Conservation (phyloP, 2,329 filamentous ascomycete genomes). For the Exophiala dermatitidis region DNA sequence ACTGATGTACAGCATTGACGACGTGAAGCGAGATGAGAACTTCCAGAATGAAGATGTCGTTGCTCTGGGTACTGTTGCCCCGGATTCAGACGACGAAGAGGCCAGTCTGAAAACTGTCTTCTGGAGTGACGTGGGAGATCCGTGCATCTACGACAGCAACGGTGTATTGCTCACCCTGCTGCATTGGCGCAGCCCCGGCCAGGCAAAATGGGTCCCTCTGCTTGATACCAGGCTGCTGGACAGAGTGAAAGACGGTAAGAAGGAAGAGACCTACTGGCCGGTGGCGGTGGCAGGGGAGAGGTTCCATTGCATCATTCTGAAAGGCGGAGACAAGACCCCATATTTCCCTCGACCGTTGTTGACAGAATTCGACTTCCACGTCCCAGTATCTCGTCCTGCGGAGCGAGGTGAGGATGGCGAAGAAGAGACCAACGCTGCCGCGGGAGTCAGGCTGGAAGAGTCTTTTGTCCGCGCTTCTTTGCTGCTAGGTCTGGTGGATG, state of each 20-base stretch:
- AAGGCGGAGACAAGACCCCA: slow-evolving; percentile 85
- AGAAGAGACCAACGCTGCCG: slow-evolving; percentile 38
- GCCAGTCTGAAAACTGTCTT: slow-evolving; percentile 73
- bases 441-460: slow-evolving; percentile 63
- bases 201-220: slow-evolving; percentile 85
- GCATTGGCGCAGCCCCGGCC: slow-evolving; percentile 80
- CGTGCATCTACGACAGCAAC: slow-evolving; percentile 90
- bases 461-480: slow-evolving; percentile 68
- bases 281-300: slow-evolving; percentile 84
- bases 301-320: slow-evolving; percentile 98
- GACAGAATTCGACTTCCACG: slow-evolving; percentile 84
- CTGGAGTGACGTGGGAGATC: slow-evolving; percentile 89
- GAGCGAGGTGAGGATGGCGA: slow-evolving; percentile 12
- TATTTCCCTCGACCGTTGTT: slow-evolving; percentile 87
- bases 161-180: slow-evolving; percentile 81
- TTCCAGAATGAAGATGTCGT: slow-evolving; percentile 91
- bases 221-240: slow-evolving; percentile 80
- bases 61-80: slow-evolving; percentile 53
- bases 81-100: slow-evolving; percentile 42
- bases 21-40: slow-evolving; percentile 87
- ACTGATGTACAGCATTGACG: slow-evolving; percentile 85
- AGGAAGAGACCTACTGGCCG: slow-evolving; percentile 88
- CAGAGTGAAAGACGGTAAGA: slow-evolving; percentile 74
- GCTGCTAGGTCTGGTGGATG: slow-evolving; percentile 65
- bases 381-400: slow-evolving; percentile 61